Conservation (phyloP, 2,329 filamentous ascomycete species). For the Oidium heveae region DNA sequence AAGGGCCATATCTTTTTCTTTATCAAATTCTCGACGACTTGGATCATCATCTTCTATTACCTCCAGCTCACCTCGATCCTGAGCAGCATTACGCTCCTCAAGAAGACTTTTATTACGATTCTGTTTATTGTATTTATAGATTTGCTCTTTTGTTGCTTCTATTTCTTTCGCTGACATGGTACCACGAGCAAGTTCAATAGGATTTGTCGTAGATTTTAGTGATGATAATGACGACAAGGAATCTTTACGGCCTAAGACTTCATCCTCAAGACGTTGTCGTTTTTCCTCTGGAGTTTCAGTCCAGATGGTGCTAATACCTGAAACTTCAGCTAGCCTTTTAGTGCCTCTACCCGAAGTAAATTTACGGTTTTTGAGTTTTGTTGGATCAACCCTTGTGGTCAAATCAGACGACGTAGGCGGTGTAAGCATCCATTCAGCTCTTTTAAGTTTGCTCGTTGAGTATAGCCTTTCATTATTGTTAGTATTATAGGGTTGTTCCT, state of each 20-base stretch:
- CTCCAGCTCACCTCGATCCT: conserved; percentile 18
- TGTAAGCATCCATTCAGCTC: conserved; percentile 69
- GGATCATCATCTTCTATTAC: conserved; percentile 67
- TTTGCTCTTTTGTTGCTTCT: conserved; percentile 21
- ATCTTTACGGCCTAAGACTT: conserved; percentile 45
- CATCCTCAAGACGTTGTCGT: conserved; percentile 50
- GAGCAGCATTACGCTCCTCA: conserved; percentile 17
- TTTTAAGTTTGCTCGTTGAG: conserved; percentile 24
- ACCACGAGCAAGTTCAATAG: not conserved
- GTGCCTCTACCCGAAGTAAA: conserved; percentile 49
- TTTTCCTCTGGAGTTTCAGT: conserved; percentile 82
- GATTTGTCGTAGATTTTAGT: conserved; percentile 2
- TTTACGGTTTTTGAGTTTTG: conserved; percentile 55
- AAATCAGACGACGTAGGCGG: conserved; percentile 30
- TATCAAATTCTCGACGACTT: conserved; percentile 67
- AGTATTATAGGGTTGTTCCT: not conserved
- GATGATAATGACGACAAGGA: not conserved
- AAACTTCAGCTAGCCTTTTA: conserved; percentile 16
- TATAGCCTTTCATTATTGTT: not conserved
- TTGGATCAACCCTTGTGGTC: conserved; percentile 48
- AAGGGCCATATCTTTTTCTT: conserved; percentile 78
- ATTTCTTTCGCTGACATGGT: conserved; percentile 11
- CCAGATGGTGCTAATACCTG: conserved; percentile 32
- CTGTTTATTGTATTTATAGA: conserved; percentile 32
- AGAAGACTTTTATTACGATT: conserved; percentile 30